Evolutionary conservation across 805 yeast genomes (phyloP), one percentile per base, ranked within the genome.

Genomic region (Isabelozyma gotoi): DNA sequence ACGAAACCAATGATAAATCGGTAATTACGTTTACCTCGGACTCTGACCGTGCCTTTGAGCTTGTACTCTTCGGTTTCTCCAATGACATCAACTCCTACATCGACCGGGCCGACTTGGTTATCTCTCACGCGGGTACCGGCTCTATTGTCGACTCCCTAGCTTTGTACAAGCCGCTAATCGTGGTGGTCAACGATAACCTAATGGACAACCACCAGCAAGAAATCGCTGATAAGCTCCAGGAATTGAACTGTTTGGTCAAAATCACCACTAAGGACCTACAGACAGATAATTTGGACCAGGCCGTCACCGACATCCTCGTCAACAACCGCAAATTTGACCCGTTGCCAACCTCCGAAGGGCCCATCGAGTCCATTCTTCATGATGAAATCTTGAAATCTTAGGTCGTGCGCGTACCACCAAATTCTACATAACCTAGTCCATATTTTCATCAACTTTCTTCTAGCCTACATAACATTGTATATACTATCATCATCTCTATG

Each of bases 101-200:
- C 2, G 38, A 51, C 0, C 32, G 56, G 1, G 70, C 82, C 2
- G 80, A 81, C 40, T 51, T 88, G 35, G 87, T 92, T 8, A 75
- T 94, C 10, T 82, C 96, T 0, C 98, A 94, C 60, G 97, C 96
- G 0, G 85, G 85, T 1, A 88, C 98, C 0, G 99, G 99, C 2
- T 88, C 97, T 0, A 86, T 92, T 6, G 62, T 94, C 19, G 99
- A 92, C 55, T 75, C 87, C 0, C 62, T 89, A 31, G 71, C 94
- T 17, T 56, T 56, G 20, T 42, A 63, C 1, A 83, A 80, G 56
- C 79, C 76, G 18, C 65, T 89, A 43, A 67, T 91, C 1, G 90
- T 86, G 5, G 84, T 89, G 20, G 78, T 82, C 7, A 92, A 92
- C 60, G 74, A 76, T 8, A 52, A 61, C 4, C 73, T 94, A n/a